A percentile compares a stretch with the other conserved stretches of the same genome.
These are phyloP conservation scores for Penicillium sp. DNA, from an alignment of 2,329 filamentous ascomycete species.

Conservation along the genomic window DNA sequence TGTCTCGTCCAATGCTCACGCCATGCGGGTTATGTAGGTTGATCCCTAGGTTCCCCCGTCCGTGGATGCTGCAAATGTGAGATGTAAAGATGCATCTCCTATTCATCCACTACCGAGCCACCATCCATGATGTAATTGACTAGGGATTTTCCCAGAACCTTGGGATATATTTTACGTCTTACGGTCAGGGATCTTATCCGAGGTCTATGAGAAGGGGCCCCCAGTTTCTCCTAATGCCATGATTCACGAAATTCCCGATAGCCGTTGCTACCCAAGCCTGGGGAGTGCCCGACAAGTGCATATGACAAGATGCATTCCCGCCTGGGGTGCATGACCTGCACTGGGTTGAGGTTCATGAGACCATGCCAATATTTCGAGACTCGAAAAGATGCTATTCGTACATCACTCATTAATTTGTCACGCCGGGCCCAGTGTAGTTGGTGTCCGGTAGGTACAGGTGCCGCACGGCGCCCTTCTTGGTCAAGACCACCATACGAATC, in stretches of 20 bases:
- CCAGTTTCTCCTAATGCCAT: neutral
- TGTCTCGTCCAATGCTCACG: neutral
- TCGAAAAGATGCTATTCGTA: conserved; percentile 19
- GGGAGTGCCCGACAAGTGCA: neutral
- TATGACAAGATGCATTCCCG: neutral
- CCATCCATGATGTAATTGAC: conserved; percentile 11
- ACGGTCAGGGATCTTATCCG: neutral
- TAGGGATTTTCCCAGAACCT: neutral
- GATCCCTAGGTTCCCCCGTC: neutral
- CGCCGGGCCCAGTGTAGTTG: conserved; percentile 73
- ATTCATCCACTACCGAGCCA: neutral
- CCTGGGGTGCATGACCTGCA: neutral
- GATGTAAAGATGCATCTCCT: neutral
- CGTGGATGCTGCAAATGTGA: too few species aligned
- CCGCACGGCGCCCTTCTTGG: conserved; percentile 80
- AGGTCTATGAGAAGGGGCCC: neutral
- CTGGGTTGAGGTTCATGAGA: conserved; percentile 6
- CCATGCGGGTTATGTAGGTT: neutral
- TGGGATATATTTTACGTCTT: neutral
- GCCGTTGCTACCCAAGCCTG: neutral
- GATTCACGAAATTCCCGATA: neutral
- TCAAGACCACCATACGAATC: conserved; percentile 96
- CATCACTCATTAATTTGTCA: conserved; percentile 34
- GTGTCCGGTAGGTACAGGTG: conserved; percentile 95
- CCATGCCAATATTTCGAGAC: conserved; percentile 14